These are phyloP conservation scores for Boletus coccyginus DNA, from an alignment of 768 basidiomycete genomes.

Conservation along the genomic window DNA sequence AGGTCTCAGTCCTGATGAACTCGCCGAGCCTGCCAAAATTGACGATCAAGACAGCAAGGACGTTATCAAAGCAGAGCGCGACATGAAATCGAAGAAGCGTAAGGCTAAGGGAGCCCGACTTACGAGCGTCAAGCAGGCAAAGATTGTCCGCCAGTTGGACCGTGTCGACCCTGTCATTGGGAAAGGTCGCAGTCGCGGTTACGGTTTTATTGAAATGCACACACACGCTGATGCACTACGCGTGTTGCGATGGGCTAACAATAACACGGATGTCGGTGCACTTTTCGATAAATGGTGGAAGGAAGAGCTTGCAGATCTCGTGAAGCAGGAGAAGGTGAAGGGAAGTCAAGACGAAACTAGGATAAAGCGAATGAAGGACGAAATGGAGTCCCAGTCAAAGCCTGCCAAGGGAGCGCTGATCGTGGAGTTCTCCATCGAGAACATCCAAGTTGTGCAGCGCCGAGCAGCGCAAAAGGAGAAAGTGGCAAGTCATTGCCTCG, in stretches of 20 bases:
- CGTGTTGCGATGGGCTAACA: slow-evolving; percentile 92
- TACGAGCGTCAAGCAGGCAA: slow-evolving; percentile 78
- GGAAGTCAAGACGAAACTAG: slow-evolving; percentile 48
- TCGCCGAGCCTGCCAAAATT: slow-evolving; percentile 41
- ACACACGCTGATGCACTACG: slow-evolving; percentile 87
- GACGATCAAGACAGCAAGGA: slow-evolving; percentile 27
- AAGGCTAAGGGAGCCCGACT: slow-evolving; percentile 27
- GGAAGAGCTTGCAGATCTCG: slow-evolving; percentile 62
- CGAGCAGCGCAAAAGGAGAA: slow-evolving; percentile 54
- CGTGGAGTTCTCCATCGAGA: slow-evolving; percentile 97
- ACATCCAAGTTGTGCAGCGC: slow-evolving; percentile 83
- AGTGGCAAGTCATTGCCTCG: slow-evolving; percentile 5
- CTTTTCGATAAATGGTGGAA: slow-evolving; percentile 85
- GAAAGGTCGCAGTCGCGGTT: slow-evolving; percentile 87
- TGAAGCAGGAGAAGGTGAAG: slow-evolving; percentile 52
- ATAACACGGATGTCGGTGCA: slow-evolving; percentile 62
- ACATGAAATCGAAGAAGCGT: slow-evolving; percentile 25
- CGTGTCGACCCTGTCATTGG: slow-evolving; percentile 87
- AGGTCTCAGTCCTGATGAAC: slow-evolving; percentile 71
- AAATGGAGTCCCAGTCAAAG: slow-evolving; percentile 41
- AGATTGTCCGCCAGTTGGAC: slow-evolving; percentile 87
- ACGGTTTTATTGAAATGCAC: slow-evolving; percentile 92
- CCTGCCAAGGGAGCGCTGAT: slow-evolving; percentile 56
- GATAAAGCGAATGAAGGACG: slow-evolving; percentile 58
- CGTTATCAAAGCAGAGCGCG: slow-evolving; percentile 24